These are phyloP conservation scores for Penicillium rolfsii DNA, from an alignment of 2,329 filamentous ascomycete species.

Conservation along the genomic window DNA sequence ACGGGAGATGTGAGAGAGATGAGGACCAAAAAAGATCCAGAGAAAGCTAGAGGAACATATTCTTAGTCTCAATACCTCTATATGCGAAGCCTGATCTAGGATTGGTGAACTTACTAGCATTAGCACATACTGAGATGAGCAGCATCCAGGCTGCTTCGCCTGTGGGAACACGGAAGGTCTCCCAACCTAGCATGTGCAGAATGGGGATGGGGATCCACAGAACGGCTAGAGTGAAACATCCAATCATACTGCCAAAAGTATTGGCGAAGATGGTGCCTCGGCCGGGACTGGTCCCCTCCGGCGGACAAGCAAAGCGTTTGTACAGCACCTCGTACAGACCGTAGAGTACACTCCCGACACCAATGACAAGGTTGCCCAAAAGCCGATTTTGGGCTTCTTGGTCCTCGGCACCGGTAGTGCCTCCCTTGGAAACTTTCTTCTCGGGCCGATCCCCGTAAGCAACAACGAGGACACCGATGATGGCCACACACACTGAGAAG, in stretches of 20 bases:
- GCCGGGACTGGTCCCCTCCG: slow-evolving; percentile 79
- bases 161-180: slow-evolving; percentile 79
- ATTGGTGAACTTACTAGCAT: slow-evolving; percentile 65
- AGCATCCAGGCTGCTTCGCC: slow-evolving; percentile 81
- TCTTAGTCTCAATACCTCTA: slow-evolving; percentile 6
- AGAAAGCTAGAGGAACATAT: slow-evolving; percentile 62
- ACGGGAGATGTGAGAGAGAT: slow-evolving; percentile 94
- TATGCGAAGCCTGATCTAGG: background rate
- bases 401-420: slow-evolving; percentile 33
- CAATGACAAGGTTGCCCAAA: slow-evolving; percentile 89
- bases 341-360: slow-evolving; percentile 86
- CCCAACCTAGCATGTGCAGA: slow-evolving; percentile 75
- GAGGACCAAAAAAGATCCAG: slow-evolving; percentile 87
- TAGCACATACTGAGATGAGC: slow-evolving; percentile 77
- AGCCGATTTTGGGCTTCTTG: slow-evolving; percentile 67
- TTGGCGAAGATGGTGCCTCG: slow-evolving; percentile 97
- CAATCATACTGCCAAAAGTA: slow-evolving; percentile 85
- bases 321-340: slow-evolving; percentile 97
- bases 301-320: slow-evolving; percentile 89
- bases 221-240: slow-evolving; percentile 79
- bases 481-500: slow-evolving; percentile 81
- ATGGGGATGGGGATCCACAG: slow-evolving; percentile 92
- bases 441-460: slow-evolving; percentile 81
- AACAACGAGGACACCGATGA: slow-evolving; percentile 87
- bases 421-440: slow-evolving; percentile 52